Conservation (phyloP, 768 basidiomycete genomes). For the Terana coerulea region DNA sequence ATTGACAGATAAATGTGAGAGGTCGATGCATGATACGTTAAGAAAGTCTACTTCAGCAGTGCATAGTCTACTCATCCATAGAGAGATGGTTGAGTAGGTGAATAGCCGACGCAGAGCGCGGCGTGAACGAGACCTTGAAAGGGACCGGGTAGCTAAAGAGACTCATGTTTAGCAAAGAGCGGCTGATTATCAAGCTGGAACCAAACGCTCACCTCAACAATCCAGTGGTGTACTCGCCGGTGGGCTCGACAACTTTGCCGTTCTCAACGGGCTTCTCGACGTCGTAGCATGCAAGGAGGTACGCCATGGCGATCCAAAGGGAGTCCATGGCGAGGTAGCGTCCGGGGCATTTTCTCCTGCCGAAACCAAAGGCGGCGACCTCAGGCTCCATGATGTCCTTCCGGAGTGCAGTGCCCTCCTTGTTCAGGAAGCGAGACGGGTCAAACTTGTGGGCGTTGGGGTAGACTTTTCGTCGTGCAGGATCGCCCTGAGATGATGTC, state of each 20-base stretch:
- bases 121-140: conserved; percentile 20
- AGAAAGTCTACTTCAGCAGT: too few relatives aligned
- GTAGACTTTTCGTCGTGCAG: conserved; percentile 44
- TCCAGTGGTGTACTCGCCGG: conserved; percentile 1
- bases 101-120: conserved; percentile 13
- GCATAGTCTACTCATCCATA: conserved; percentile 1
- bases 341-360: conserved; percentile 13
- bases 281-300: background rate
- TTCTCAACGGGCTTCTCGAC: conserved; percentile 8
- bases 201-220: background rate
- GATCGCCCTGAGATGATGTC: conserved; percentile 22
- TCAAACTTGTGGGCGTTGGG: conserved; percentile 29
- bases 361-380: conserved; percentile 17
- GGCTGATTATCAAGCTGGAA: background rate
- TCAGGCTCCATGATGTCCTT: conserved; percentile 5
- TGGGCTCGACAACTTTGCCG: background rate
- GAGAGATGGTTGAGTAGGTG: conserved; percentile 1
- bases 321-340: conserved; percentile 6
- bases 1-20: too few relatives aligned
- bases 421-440: conserved; percentile 28
- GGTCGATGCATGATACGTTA: too few relatives aligned
- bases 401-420: background rate
- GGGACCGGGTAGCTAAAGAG: conserved; percentile 18
- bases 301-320: conserved; percentile 7
- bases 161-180: background rate